Percentiles rank a stretch among this genome's conserved stretches.
Conservation (phyloP, 1,284 basidiomycete species). For the Melanopsichium pennsylvanicum region DNA sequence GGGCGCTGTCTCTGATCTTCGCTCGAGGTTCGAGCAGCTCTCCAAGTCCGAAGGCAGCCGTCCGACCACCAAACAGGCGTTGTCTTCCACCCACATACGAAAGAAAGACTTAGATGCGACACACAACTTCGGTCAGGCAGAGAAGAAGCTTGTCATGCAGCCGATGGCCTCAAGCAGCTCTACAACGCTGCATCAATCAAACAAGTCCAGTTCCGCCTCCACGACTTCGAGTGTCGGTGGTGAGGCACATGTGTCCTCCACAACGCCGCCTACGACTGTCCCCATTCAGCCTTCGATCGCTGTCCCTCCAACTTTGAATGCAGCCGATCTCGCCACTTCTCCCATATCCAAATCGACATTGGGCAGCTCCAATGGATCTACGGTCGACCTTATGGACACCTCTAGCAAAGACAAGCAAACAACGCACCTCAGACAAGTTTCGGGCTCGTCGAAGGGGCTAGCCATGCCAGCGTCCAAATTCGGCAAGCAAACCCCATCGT, state of each 20-base stretch:
- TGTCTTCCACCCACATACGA: slow-evolving; percentile 4
- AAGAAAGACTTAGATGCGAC: slow-evolving; percentile 27
- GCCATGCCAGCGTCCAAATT: slow-evolving; percentile 17
- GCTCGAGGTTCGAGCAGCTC: slow-evolving; percentile 47
- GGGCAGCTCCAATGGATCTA: slow-evolving; percentile 23
- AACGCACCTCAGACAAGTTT: slow-evolving; percentile 6
- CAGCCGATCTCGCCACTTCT: slow-evolving; percentile 15
- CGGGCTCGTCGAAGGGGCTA: slow-evolving; percentile 4
- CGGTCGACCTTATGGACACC: slow-evolving; percentile 9
- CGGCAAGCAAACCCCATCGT: slow-evolving; percentile 11
- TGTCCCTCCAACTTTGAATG: slow-evolving; percentile 9
- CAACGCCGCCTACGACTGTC: neutral
- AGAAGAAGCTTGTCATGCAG: slow-evolving; percentile 32
- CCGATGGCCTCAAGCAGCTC: neutral
- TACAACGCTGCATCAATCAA: slow-evolving; percentile 4
- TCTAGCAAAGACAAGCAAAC: slow-evolving; percentile 9
- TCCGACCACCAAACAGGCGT: slow-evolving; percentile 2
- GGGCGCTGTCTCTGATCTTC: slow-evolving; percentile 38
- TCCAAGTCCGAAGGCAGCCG: slow-evolving; percentile 44
- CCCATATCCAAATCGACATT: slow-evolving; percentile 1
- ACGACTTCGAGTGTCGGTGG: slow-evolving; percentile 1
- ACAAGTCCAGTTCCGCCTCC: neutral
- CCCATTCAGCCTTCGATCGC: neutral
- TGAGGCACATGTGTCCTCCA: slow-evolving; percentile 1
- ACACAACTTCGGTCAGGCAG: slow-evolving; percentile 34